phyloP scores from a whole-genome alignment of 805 yeast genomes.

The Metschnikowia kofuensis region DNA sequence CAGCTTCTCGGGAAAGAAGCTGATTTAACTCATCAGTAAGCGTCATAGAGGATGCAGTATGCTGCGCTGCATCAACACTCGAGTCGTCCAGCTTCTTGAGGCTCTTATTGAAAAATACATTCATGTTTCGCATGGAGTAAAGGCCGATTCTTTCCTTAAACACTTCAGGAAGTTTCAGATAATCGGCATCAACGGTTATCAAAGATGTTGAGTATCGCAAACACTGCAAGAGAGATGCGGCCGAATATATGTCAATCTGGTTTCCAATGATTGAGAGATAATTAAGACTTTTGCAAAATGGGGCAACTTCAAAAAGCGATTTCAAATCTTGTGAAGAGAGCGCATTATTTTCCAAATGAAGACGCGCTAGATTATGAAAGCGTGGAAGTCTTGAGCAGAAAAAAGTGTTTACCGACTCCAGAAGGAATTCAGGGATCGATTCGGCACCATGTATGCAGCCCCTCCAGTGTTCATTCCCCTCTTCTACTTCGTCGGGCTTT shows the following conservation, averaged over 20 bases:
- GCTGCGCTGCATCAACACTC: slow-evolving; percentile 13
- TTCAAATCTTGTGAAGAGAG: slow-evolving; percentile 55
- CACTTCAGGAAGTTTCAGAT: slow-evolving; percentile 55
- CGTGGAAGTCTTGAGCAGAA: slow-evolving; percentile 66
- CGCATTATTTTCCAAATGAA: slow-evolving; percentile 70
- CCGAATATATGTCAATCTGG: slow-evolving; percentile 54
- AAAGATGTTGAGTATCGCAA: slow-evolving; percentile 65
- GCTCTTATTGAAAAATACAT: slow-evolving; percentile 41
- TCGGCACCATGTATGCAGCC: too few species aligned
- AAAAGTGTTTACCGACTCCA: slow-evolving; percentile 42
- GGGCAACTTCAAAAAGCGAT: slow-evolving; percentile 62
- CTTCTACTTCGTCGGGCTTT: too few species aligned
- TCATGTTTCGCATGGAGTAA: slow-evolving; percentile 82
- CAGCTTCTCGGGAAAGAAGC: slow-evolving; percentile 33
- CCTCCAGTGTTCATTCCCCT: too few species aligned
- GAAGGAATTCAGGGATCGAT: background rate
- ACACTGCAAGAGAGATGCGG: slow-evolving; percentile 65
- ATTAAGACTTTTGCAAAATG: slow-evolving; percentile 61
- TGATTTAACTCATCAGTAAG: slow-evolving; percentile 26
- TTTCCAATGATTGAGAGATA: slow-evolving; percentile 72
- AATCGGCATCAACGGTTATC: slow-evolving; percentile 66
- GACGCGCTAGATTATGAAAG: slow-evolving; percentile 58
- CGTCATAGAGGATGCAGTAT: slow-evolving; percentile 31
- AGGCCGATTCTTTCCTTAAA: slow-evolving; percentile 72
- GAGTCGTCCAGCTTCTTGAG: slow-evolving; percentile 33